These are phyloP conservation scores for Candida khao-thaluensis DNA, from an alignment of 805 yeast genomes.

Conservation along the genomic window DNA sequence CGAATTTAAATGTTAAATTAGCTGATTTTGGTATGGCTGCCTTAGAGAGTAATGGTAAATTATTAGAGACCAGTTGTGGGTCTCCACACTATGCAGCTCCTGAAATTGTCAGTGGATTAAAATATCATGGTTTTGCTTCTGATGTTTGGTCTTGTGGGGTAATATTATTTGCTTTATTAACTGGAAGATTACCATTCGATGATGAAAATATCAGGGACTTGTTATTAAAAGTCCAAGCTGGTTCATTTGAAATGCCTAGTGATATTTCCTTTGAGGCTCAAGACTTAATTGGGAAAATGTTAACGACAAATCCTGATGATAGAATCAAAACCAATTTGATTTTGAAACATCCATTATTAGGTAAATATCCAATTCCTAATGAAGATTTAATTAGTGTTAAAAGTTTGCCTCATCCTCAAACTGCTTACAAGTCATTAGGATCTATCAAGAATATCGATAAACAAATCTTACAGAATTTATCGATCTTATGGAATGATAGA, in stretches of 20 bases:
- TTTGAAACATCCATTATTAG: conserved; percentile 54
- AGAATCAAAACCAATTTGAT: conserved; percentile 71
- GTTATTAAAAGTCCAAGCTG: conserved; percentile 72
- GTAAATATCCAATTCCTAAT: conserved; percentile 49
- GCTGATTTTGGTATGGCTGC: conserved; percentile 94
- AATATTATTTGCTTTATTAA: conserved; percentile 70
- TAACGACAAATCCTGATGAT: conserved; percentile 66
- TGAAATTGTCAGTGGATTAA: conserved; percentile 75
- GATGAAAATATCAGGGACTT: conserved; percentile 75
- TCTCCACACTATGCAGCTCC: conserved; percentile 91
- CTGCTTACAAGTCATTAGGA: conserved; percentile 51
- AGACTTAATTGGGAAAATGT: conserved; percentile 62
- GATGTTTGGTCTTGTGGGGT: conserved; percentile 92
- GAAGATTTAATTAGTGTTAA: conserved; percentile 45
- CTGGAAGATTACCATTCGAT: conserved; percentile 82
- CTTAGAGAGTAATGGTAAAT: conserved; percentile 64
- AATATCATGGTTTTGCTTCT: conserved; percentile 80
- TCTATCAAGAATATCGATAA: conserved; percentile 49
- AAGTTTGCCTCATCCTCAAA: conserved; percentile 54
- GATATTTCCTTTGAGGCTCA: conserved; percentile 63
- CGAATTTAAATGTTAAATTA: conserved; percentile 64
- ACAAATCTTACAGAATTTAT: conserved; percentile 53
- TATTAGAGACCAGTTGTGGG: conserved; percentile 80
- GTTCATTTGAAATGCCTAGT: conserved; percentile 69
- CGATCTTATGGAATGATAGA: conserved; percentile 59